phyloP scores from a whole-genome alignment of 768 basidiomycete genomes.

The Rhodotorula taiwanensis region DNA sequence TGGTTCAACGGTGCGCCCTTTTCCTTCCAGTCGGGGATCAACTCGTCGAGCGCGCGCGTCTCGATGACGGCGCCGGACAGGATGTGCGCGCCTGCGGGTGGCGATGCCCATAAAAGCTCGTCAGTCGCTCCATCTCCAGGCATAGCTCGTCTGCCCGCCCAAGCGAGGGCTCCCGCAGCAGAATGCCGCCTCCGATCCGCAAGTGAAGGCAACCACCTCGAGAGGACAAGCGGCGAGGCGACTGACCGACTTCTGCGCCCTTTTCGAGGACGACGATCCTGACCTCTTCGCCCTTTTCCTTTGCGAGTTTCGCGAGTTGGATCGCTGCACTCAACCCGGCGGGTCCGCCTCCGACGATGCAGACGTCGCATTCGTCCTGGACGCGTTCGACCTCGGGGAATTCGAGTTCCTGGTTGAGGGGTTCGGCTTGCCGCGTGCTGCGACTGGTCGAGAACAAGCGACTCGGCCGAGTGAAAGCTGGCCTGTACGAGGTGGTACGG shows the following conservation, averaged over 20 bases:
- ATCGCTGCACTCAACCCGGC: slow-evolving; percentile 96
- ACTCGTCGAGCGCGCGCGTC: slow-evolving; percentile 79
- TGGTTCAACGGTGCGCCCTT: slow-evolving; percentile 72
- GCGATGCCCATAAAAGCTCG: background rate
- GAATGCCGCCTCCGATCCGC: no score
- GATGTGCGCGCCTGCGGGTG: slow-evolving; percentile 70
- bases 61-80: slow-evolving; percentile 94
- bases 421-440: background rate
- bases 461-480: background rate
- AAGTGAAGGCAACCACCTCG: background rate
- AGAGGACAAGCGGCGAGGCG: background rate
- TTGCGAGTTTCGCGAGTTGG: slow-evolving; percentile 82
- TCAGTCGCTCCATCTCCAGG: no score
- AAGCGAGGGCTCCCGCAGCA: no score
- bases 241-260: slow-evolving; percentile 80
- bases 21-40: slow-evolving; percentile 75
- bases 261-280: slow-evolving; percentile 94
- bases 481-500: no score
- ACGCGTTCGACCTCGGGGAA: slow-evolving; percentile 61
- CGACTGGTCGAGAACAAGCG: slow-evolving; percentile 2
- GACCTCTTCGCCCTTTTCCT: slow-evolving; percentile 65
- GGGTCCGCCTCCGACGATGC: slow-evolving; percentile 92
- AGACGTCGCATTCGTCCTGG: slow-evolving; percentile 90
- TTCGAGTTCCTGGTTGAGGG: slow-evolving; percentile 24
- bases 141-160: no score